Base-by-base conservation (phyloP, 495 filamentous ascomycete genomes). In the Penicillium parvum region DNA sequence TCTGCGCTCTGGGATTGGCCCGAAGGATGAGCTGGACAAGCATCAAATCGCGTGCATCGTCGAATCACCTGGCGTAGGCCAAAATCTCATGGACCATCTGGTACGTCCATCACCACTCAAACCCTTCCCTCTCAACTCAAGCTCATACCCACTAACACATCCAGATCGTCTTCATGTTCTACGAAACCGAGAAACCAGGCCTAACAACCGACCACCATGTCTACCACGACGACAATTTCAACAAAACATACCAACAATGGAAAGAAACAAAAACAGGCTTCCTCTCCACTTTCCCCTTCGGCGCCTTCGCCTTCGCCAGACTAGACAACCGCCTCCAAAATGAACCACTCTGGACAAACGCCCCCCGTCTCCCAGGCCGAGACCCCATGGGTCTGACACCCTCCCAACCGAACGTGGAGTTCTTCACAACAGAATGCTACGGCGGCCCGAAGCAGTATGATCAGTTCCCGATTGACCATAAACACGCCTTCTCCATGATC, bases 61-160 rank as follows among this genome's bases (percentile, higher is more conserved):
- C 2, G 60, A 78, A 17, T 50, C 73, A 1, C 77, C 76, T 7
- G 78, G 74, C 8, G 77, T 82, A 2, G 77, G 77, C 4, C 67
- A 67, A 37, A 77, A 76, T 30, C 63, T 81, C 5, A 68, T 69
- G 49, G 79, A 83, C 42, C 78, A 81, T 32, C 37, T 66, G n/a
- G 63, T 68, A 44, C 36, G 57, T 41, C 8, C 11, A 1, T n/a
- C n/a, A n/a, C n/a, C 9, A 6, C 4, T 28, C 1, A 6, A 19
- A 21, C 8, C 8, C 6, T 32, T 32, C 2, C n/a, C 3, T 15
- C 7, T 21, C 7, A 39, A 6, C 17, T 14, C 7, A 3, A 1
- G 6, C 21, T 17, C 10, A 39, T 20, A 5, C 18, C 18, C 15
- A 32, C 26, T n/a, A n/a, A 15, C 7, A 2, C 7, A 11, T 12